Base-by-base conservation (phyloP, 345 rosid genomes). In the Citrus mangshanensis region DNA sequence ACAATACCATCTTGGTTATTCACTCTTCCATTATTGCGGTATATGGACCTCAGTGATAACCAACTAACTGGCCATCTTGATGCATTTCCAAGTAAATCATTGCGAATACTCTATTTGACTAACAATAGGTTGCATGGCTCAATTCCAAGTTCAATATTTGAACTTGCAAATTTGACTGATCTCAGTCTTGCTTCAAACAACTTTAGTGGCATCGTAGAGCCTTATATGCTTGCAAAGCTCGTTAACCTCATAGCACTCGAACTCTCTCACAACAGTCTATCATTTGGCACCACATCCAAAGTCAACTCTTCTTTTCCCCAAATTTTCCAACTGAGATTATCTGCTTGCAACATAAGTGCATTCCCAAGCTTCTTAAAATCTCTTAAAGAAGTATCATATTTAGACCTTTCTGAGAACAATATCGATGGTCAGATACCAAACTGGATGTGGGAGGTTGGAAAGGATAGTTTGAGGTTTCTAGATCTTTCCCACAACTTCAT, bases 321-420 rank as follows among this genome's bases (percentile, higher is more conserved):
- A 16, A 25, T 78, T 38, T 9, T 3, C 6, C 0, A 0, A 1
- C 21, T 81, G 55, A 1, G 7, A 1, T 75, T 81, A 14, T 69
- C 82, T 38, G 71, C 79, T 19, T 86, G 85, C 70, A 80, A 75
- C 7, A 66, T 85, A 6, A 80, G 56, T 9, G 72, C 40, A 18
- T 69, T 85, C 25, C 88, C 88, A 2, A 9, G 27, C 7, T 60
- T 78, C 27, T 19, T 75, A 59, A 60, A 35, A 18, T 25, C 63
- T 9, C 71, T 62, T 55, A 14, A 34, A n/a, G 4, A 2, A 21
- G 13, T 85, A 22, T 0, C 2, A 0, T 18, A 0, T 4, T 6
- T 82, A 25, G 69, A 77, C 58, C 58, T 56, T n/a, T 62, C 70
- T 49, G 4, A 38, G 18, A 85, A 85, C 21, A 34, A 0, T 9